phyloP scores from a whole-genome alignment of 2,329 filamentous ascomycete species.

The Apiospora malaysiana region DNA sequence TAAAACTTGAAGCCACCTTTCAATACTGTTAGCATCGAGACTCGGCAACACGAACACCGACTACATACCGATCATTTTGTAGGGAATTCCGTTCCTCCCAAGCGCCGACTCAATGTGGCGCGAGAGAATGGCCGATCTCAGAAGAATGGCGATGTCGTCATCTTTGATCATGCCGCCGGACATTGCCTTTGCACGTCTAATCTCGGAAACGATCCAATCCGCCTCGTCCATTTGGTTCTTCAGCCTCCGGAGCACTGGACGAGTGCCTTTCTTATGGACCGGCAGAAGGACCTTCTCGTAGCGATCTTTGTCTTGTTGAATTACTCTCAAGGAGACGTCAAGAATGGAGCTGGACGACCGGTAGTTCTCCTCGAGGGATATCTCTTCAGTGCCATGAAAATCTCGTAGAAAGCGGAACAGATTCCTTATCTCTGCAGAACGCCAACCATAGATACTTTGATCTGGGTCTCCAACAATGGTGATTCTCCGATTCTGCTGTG shows the following conservation, averaged over 20 bases:
- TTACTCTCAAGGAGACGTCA: conserved; percentile 79
- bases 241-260: conserved; percentile 80
- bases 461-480: conserved; percentile 97
- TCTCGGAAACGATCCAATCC: conserved; percentile 86
- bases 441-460: conserved; percentile 97
- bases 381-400: conserved; percentile 79
- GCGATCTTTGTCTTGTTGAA: conserved; percentile 84
- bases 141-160: conserved; percentile 82
- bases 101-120: conserved; percentile 84
- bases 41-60: neutral
- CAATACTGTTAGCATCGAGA: conserved; percentile 25
- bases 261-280: conserved; percentile 79
- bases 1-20: conserved; percentile 82
- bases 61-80: conserved; percentile 80
- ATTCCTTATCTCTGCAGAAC: conserved; percentile 91
- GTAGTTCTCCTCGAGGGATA: conserved; percentile 93
- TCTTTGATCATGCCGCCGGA: conserved; percentile 75
- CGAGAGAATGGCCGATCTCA: conserved; percentile 85
- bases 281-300: conserved; percentile 82
- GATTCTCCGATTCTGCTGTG: conserved; percentile 74
- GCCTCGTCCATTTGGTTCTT: conserved; percentile 76
- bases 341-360: conserved; percentile 88
- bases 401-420: conserved; percentile 77
- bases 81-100: conserved; percentile 81
- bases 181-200: conserved; percentile 72